A percentile compares a stretch with the other conserved stretches of the same genome.
Conservation (phyloP, 805 yeast species). For the Cyberlindnera nakhonratchasimensis region DNA sequence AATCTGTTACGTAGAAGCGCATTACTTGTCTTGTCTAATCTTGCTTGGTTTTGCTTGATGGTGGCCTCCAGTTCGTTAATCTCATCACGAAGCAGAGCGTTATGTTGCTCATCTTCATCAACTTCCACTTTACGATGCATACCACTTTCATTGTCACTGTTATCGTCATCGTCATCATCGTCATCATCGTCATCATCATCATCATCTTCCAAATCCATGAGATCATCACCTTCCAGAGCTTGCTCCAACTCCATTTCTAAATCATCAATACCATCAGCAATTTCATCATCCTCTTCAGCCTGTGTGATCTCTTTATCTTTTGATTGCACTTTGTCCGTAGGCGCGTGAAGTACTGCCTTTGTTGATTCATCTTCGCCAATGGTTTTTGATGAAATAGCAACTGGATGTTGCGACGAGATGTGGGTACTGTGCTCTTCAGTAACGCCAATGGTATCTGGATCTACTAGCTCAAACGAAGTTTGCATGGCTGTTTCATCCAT, state of each 20-base stretch:
- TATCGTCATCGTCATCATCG: constrained; percentile 37
- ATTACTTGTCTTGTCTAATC: constrained; percentile 69
- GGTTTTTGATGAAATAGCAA: constrained; percentile 7
- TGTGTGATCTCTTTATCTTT: constrained; percentile 5
- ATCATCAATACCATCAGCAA: constrained; percentile 35
- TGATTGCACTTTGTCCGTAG: constrained; percentile 9
- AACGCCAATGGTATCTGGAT: constrained; percentile 34
- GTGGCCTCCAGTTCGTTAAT: constrained; percentile 76
- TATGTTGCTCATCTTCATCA: constrained; percentile 56
- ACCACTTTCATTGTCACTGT: constrained; percentile 34
- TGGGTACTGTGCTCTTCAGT: constrained; percentile 14
- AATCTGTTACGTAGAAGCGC: constrained; percentile 86
- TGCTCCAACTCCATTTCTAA: constrained; percentile 56
- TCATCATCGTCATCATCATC: constrained; percentile 29
- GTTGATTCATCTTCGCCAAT: constrained; percentile 21
- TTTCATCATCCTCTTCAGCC: constrained; percentile 9
- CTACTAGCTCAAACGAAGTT: constrained; percentile 70
- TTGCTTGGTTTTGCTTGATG: constrained; percentile 68
- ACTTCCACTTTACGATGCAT: constrained; percentile 19
- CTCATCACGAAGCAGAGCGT: constrained; percentile 78
- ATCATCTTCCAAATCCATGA: constrained; percentile 26
- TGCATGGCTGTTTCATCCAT: constrained; percentile 84
- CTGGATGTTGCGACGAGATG: background rate
- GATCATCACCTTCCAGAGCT: constrained; percentile 36
- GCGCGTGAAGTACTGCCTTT: constrained; percentile 1